Evolutionary conservation across 208 protist species (phyloP), one percentile per base, ranked within the genome.

Genomic region (Trypanosoma mega): DNA sequence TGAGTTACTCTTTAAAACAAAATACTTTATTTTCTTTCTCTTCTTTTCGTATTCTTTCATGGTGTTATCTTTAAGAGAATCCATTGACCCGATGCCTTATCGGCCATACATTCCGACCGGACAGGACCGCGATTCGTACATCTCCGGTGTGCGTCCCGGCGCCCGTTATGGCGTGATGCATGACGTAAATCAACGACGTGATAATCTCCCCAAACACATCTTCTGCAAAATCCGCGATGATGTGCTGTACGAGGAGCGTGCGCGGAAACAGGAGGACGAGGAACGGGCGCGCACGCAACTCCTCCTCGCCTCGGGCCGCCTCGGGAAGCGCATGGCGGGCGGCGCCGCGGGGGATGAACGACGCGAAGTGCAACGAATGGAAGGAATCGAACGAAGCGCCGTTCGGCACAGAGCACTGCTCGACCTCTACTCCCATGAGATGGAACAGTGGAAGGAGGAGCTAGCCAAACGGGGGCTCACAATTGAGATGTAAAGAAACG

Each of bases 171-270:
- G 79, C 2, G 81, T 62, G 3, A 11, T 78, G 26, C 87, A 93
- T 61, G 83, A 96, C 63, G 83, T 94, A 7, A 81, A 82, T 60
- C 72, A 82, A 54, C 74, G 90, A n/a, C 76, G 90, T 37, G 90
- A 96, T 73, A 92, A 88, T 72, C 58, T 96, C 24, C 90, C 90
- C 1, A 82, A 87, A 24, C 80, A 93, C 51, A 74, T 96, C 27
- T 96, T 91, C 70, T 71, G 63, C 53, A 82, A 72, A 57, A 73
- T 96, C 29, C 72, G 74, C 11, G 82, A 93, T 12, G 72, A 75
- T 16, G 90, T 93, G 16, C 48, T 75, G 36, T 66, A 82, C 14
- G 86, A 96, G 55, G 80, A 94, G 65, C 74, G 84, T 26, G 7
- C 78, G 65, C 77, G 79, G 16, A 47, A 72, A 14, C 72, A 75